phyloP scores from a whole-genome alignment of 768 basidiomycete genomes.

The Omphalotus guepiniiformis region DNA sequence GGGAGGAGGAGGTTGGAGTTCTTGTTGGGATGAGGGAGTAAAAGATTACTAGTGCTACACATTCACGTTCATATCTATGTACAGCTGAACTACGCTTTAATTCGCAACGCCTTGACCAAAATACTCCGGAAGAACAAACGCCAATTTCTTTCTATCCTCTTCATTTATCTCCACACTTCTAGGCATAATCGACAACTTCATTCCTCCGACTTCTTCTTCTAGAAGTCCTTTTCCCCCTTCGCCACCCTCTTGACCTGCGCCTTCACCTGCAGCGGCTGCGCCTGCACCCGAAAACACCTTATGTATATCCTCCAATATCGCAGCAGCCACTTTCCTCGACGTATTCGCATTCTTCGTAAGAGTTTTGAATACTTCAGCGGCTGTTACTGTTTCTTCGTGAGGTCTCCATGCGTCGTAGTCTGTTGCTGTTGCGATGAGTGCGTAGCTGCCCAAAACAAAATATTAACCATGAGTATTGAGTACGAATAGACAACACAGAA shows the following conservation, averaged over 20 bases:
- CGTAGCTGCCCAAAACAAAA: conserved; percentile 56
- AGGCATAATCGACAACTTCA: conserved; percentile 86
- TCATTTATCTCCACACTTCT: conserved; percentile 45
- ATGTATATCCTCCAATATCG: conserved; percentile 69
- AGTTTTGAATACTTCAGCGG: conserved; percentile 87
- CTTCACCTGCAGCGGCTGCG: no score
- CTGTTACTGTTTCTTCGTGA: conserved; percentile 76
- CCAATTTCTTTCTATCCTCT: conserved; percentile 65
- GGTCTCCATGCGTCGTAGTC: conserved; percentile 97
- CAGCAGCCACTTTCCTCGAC: conserved; percentile 69
- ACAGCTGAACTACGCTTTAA: no score
- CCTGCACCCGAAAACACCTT: conserved; percentile 43
- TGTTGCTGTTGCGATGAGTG: conserved; percentile 84
- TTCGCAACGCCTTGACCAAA: no score
- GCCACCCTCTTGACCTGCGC: no score
- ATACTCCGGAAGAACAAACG: conserved; percentile 76
- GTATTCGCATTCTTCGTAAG: conserved; percentile 84
- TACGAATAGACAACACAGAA: background rate
- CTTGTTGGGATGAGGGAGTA: no score
- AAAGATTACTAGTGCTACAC: no score
- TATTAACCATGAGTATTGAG: background rate
- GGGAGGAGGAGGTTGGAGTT: no score
- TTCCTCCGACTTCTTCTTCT: conserved; percentile 70
- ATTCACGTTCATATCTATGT: no score
- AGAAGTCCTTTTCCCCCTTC: no score